phyloP scores from a whole-genome alignment of 768 basidiomycete genomes.

The Mycena vitilis region DNA sequence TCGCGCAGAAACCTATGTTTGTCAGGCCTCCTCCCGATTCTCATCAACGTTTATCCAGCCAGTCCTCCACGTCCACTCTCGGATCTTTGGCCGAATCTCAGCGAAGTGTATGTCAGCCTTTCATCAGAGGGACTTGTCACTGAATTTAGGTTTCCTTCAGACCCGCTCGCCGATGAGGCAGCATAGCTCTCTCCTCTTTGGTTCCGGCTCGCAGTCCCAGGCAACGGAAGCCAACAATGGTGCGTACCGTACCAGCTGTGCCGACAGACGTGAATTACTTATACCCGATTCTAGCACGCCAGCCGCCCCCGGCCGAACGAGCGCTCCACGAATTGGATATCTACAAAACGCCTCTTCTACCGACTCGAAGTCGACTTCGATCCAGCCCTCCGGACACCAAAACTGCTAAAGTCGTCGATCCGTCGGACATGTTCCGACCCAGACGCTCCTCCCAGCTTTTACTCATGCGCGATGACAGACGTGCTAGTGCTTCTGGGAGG shows the following conservation, averaged over 20 bases:
- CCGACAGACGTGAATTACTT: conserved; percentile 12
- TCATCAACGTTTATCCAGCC: conserved; percentile 43
- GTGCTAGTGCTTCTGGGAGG: conserved; percentile 54
- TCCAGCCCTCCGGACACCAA: conserved; percentile 44
- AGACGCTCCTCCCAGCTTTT: conserved; percentile 55
- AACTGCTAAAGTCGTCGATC: conserved; percentile 51
- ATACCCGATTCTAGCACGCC: conserved; percentile 40
- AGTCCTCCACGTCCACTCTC: conserved; percentile 58
- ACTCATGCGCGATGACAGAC: conserved; percentile 73
- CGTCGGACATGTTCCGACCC: conserved; percentile 75
- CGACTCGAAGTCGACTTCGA: conserved; percentile 64
- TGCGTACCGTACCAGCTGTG: conserved; percentile 39
- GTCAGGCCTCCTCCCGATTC: conserved; percentile 67
- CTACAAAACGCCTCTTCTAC: conserved; percentile 83
- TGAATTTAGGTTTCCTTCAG: conserved; percentile 44
- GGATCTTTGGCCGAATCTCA: conserved; percentile 70
- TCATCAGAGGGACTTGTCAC: background rate
- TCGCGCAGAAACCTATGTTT: conserved; percentile 76
- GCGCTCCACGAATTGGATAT: conserved; percentile 79
- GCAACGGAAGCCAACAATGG: conserved; percentile 45
- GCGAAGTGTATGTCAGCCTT: conserved; percentile 58
- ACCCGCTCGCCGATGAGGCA: conserved; percentile 63
- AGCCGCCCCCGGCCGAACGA: conserved; percentile 68
- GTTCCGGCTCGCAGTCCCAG: conserved; percentile 49
- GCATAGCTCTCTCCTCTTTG: conserved; percentile 64